These are phyloP conservation scores for Aspergillus cristatus DNA, from an alignment of 495 filamentous ascomycete species.

Conservation along the genomic window DNA sequence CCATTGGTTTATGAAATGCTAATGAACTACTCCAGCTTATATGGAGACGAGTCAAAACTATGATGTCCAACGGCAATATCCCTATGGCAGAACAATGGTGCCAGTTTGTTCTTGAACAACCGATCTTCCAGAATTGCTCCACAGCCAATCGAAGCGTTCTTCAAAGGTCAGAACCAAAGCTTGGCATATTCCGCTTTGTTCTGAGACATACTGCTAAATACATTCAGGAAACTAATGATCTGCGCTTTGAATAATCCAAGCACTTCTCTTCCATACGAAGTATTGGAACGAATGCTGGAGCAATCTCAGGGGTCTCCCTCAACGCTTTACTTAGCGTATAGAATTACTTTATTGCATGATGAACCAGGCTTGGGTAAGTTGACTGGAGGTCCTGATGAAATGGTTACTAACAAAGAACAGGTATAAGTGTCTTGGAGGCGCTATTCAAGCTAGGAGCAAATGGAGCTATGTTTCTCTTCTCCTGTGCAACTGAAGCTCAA, in stretches of 20 bases:
- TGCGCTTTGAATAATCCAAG: slow-evolving; percentile 53
- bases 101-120: slow-evolving; percentile 49
- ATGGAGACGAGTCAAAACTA: slow-evolving; percentile 63
- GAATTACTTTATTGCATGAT: slow-evolving; percentile 52
- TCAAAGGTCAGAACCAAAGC: slow-evolving; percentile 43
- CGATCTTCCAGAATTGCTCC: slow-evolving; percentile 54
- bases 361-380: slow-evolving; percentile 45
- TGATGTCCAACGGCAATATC: slow-evolving; percentile 42
- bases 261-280: slow-evolving; percentile 38
- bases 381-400: slow-evolving; percentile 1
- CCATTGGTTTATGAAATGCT: too few relatives aligned
- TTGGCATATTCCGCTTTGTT: too few relatives aligned
- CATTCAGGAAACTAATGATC: slow-evolving; percentile 56
- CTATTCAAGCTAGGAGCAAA: slow-evolving; percentile 40
- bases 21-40: slow-evolving; percentile 42
- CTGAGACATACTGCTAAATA: not conserved
- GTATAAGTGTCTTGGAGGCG: slow-evolving; percentile 46
- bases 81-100: slow-evolving; percentile 62
- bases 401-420: slow-evolving; percentile 9
- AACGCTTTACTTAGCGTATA: slow-evolving; percentile 67
- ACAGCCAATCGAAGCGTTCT: slow-evolving; percentile 57
- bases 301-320: slow-evolving; percentile 46
- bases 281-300: slow-evolving; percentile 53
- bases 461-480: slow-evolving; percentile 55
- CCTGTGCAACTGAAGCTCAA: slow-evolving; percentile 70